A percentile compares a stretch with the other conserved stretches of the same genome.
Conservation (phyloP, 2,329 filamentous ascomycete species). For the Didymella segeticola region DNA sequence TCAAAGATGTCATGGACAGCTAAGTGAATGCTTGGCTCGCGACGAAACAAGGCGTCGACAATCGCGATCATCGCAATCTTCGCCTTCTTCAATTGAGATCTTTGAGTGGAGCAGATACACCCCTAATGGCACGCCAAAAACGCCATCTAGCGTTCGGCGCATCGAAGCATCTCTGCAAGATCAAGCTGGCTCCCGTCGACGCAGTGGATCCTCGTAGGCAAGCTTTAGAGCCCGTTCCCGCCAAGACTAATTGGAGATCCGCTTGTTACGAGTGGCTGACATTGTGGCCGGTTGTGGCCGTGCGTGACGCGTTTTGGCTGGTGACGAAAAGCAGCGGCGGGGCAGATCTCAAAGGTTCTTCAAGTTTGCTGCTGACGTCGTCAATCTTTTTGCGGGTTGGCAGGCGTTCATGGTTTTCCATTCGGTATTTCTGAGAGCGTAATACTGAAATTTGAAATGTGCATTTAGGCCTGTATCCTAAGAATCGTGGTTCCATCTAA, state of each 20-base stretch:
- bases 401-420: not conserved
- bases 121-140: not conserved
- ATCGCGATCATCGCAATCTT: conserved; percentile 2
- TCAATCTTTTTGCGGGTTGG: not conserved
- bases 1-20: too few relatives aligned
- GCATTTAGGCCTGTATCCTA: not conserved
- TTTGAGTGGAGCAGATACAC: conserved; percentile 5
- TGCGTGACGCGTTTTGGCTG: conserved; percentile 6
- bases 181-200: conserved; percentile 10
- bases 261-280: conserved; percentile 7
- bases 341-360: too few relatives aligned
- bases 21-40: too few relatives aligned
- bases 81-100: not conserved
- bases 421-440: not conserved
- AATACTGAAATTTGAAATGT: too few relatives aligned
- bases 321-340: not conserved
- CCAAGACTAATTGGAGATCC: conserved; percentile 13
- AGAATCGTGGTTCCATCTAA: not conserved
- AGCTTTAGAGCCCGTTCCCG: conserved; percentile 9
- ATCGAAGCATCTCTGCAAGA: conserved; percentile 4
- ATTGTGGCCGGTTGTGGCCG: conserved; percentile 14
- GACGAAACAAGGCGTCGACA: too few relatives aligned
- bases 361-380: not conserved
- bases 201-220: conserved; percentile 6
- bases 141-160: conserved; percentile 3